Percentiles rank a stretch among this genome's conserved stretches.
Evolutionary conservation across 495 filamentous ascomycete genomes (phyloP).

Genomic region (Sabuloglossum arenarium): DNA sequence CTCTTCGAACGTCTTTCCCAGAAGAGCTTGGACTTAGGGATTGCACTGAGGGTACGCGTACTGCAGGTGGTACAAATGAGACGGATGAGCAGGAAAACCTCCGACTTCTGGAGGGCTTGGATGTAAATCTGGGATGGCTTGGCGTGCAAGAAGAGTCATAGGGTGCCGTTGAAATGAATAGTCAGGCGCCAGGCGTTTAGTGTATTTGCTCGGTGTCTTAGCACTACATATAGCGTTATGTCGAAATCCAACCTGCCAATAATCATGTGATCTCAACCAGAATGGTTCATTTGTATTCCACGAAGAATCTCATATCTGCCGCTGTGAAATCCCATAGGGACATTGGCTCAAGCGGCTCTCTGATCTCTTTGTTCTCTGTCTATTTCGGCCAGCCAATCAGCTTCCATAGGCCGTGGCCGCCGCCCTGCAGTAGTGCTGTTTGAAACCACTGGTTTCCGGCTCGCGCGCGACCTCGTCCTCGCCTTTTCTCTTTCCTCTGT

Average conservation of each 20-base stretch:
- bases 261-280: background rate
- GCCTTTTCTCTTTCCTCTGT: background rate
- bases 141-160: background rate
- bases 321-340: no score
- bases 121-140: background rate
- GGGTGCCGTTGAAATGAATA: background rate
- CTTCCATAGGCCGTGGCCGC: background rate
- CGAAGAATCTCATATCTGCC: background rate
- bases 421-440: slow-evolving; percentile 1
- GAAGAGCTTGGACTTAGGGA: slow-evolving; percentile 4
- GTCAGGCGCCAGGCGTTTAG: background rate
- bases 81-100: background rate
- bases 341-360: background rate
- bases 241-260: no score
- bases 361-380: background rate
- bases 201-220: no score
- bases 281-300: no score
- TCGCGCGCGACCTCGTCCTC: background rate
- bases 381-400: background rate
- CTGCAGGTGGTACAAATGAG: no score
- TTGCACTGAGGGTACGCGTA: no score
- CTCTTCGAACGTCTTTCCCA: slow-evolving; percentile 2
- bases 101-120: background rate
- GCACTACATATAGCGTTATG: no score
- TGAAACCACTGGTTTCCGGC: background rate